phyloP scores from a whole-genome alignment of 73 alveolate genomes.

The Halteria grandinella region DNA sequence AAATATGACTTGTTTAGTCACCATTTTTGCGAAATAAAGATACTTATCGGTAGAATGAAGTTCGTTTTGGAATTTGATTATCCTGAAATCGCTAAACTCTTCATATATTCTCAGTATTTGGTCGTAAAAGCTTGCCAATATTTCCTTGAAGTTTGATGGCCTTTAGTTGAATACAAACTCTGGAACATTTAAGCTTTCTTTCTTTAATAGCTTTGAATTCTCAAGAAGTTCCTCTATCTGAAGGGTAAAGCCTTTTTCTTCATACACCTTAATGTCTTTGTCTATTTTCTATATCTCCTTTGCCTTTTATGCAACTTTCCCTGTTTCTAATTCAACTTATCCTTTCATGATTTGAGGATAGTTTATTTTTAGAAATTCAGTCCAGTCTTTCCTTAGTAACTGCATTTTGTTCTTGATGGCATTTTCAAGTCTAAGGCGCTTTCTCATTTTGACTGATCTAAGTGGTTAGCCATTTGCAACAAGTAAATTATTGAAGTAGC shows the following conservation, averaged over 20 bases:
- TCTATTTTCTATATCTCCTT: too few species aligned
- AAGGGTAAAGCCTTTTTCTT: slow-evolving; percentile 39
- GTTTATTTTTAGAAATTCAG: neutral
- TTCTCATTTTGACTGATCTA: slow-evolving; percentile 6
- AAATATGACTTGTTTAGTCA: slow-evolving; percentile 33
- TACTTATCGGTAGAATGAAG: slow-evolving; percentile 2
- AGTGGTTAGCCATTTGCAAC: too few species aligned
- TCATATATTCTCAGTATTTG: neutral
- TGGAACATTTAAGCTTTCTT: slow-evolving; percentile 31
- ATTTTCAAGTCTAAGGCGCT: neutral
- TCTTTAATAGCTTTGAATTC: slow-evolving; percentile 36
- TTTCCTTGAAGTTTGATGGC: slow-evolving; percentile 1
- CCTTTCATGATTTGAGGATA: slow-evolving; percentile 17
- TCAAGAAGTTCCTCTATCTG: slow-evolving; percentile 42
- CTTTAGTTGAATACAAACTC: neutral
- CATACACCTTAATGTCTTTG: too few species aligned
- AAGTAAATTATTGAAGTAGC: slow-evolving; percentile 12
- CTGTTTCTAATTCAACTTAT: neutral
- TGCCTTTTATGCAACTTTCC: neutral
- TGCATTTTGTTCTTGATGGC: slow-evolving; percentile 29
- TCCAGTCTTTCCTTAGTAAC: slow-evolving; percentile 33
- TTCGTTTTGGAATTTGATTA: slow-evolving; percentile 26
- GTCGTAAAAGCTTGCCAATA: slow-evolving; percentile 6
- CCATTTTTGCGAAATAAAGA: slow-evolving; percentile 28
- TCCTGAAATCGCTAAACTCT: slow-evolving; percentile 33